Evolutionary conservation across 495 filamentous ascomycete genomes (phyloP).

Genomic region (Terfezia boudieri): DNA sequence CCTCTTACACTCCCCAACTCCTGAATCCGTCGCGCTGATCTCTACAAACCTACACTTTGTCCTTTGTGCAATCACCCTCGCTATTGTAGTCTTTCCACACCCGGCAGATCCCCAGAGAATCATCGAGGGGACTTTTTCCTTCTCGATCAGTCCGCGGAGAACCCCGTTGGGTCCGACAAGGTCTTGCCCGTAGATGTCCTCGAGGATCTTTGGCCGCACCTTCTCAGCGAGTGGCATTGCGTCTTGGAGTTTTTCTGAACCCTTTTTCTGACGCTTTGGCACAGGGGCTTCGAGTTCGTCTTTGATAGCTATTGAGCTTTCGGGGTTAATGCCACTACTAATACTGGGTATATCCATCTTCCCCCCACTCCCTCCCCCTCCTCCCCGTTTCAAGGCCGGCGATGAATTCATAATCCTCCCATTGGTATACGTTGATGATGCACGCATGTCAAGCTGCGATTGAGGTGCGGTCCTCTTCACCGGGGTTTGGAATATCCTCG

Average conservation of each 20-base stretch:
- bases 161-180: slow-evolving; percentile 68
- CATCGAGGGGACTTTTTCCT: slow-evolving; percentile 75
- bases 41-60: slow-evolving; percentile 75
- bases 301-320: slow-evolving; percentile 7
- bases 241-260: slow-evolving; percentile 32
- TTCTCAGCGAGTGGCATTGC: slow-evolving; percentile 76
- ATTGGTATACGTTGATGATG: slow-evolving; percentile 3
- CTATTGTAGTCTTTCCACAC: slow-evolving; percentile 93
- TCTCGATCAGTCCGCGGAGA: slow-evolving; percentile 72
- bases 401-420: not conserved
- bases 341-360: slow-evolving; percentile 6
- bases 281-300: slow-evolving; percentile 10
- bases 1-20: slow-evolving; percentile 86
- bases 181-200: slow-evolving; percentile 80
- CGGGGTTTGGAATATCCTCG: slow-evolving; percentile 60
- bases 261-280: slow-evolving; percentile 38
- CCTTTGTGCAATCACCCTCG: slow-evolving; percentile 66
- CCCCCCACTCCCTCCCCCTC: not conserved
- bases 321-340: slow-evolving; percentile 25
- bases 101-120: slow-evolving; percentile 84
- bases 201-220: slow-evolving; percentile 66
- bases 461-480: slow-evolving; percentile 8
- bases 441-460: slow-evolving; percentile 11
- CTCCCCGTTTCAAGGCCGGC: not conserved
- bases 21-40: slow-evolving; percentile 79